These are phyloP conservation scores for Yarrowia divulgata DNA, from an alignment of 805 yeast genomes.

Conservation along the genomic window DNA sequence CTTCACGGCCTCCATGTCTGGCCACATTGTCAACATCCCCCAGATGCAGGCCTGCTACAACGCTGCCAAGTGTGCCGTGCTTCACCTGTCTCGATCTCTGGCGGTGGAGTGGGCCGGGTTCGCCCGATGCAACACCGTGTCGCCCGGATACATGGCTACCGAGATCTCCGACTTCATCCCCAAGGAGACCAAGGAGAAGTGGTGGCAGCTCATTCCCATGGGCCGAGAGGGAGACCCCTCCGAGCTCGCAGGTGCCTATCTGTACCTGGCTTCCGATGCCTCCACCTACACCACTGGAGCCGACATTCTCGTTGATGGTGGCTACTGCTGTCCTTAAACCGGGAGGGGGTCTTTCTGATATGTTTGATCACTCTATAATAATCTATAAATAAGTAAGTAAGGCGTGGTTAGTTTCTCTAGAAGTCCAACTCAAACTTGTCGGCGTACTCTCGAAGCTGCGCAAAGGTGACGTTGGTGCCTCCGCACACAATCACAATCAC, in stretches of 20 bases:
- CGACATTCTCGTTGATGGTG: conserved; percentile 18
- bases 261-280: conserved; percentile 82
- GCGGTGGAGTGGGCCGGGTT: conserved; percentile 89
- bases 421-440: conserved; percentile 43
- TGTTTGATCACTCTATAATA: conserved; percentile 3
- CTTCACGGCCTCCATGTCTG: conserved; percentile 89
- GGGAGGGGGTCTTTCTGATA: not conserved
- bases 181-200: conserved; percentile 55
- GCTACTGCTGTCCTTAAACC: conserved; percentile 21
- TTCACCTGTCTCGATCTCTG: conserved; percentile 76
- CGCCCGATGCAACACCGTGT: conserved; percentile 80
- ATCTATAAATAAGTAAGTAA: conserved; percentile 17
- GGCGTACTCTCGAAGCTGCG: conserved; percentile 44
- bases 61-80: conserved; percentile 83
- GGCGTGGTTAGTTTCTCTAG: conserved; percentile 12
- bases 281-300: conserved; percentile 50
- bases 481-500: conserved; percentile 69
- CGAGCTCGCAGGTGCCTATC: conserved; percentile 80
- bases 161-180: conserved; percentile 64
- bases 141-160: conserved; percentile 89
- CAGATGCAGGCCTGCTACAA: conserved; percentile 87
- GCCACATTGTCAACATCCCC: conserved; percentile 84
- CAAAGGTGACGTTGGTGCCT: conserved; percentile 52
- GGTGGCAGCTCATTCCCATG: conserved; percentile 65
- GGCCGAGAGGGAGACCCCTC: conserved; percentile 78